Evolutionary conservation across 495 filamentous ascomycete genomes (phyloP), one percentile per base, ranked within the genome.

Genomic region (Aspergillus sparsus): DNA sequence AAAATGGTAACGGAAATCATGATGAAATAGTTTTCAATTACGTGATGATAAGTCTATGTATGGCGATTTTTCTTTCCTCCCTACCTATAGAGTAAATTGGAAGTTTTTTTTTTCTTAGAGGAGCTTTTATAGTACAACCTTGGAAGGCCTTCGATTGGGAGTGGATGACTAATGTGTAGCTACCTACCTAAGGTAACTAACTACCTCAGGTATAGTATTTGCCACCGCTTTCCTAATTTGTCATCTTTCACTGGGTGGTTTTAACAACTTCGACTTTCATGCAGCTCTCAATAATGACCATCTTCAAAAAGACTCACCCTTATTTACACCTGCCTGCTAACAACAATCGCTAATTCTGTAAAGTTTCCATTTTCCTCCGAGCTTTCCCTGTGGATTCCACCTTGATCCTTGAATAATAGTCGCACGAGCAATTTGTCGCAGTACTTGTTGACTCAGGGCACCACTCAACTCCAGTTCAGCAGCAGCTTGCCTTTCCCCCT

Each of bases 221-320:
- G 54, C 21, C 55, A 57, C 55, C 55, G 55, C 55, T 57, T 57
- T 49, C 55, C 45, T 7, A 9, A 36, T 57, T 41, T 50, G 44
- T 37, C 44, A 27, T 46, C 10, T 34, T 36, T 49, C 31, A 33
- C 32, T 31, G 27, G 21, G n/a, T 6, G 21, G 33, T 39, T 41
- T 54, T 15, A 10, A 54, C 31, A 34, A 27, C 41, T 18, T 35
- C 31, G 21, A 7, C 42, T 33, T 9, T 56, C 21, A 15, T 2
- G 8, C 27, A 13, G 16, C n/a, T 47, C n/a, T 47, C 21, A 3
- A 27, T 27, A 3, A 27, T 27, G 21, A 27, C 21, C 21, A 27
- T 27, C 21, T 27, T 11, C 39, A 5, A 12, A 11, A 42, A 12
- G 11, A 11, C 39, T 42, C 39, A 12, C 39, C 9, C 15, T 8